Evolutionary conservation across 2,329 filamentous ascomycete genomes (phyloP).

Genomic region (Macrophomina phaseolina): DNA sequence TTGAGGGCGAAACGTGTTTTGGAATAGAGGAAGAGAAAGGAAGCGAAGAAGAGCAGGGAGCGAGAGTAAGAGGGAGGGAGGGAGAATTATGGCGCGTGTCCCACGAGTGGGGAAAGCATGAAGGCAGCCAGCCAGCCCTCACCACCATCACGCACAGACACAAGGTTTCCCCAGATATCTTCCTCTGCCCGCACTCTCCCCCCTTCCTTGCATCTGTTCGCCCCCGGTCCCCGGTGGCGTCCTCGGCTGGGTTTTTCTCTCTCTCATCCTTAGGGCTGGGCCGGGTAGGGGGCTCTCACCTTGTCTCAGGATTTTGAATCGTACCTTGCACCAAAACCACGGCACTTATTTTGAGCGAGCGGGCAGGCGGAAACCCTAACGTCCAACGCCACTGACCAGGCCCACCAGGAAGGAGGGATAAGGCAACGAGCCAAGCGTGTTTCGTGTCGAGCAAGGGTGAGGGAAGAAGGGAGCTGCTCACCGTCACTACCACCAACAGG

Average conservation of each 20-base stretch:
- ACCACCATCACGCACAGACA: no score
- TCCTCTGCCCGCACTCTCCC: not conserved
- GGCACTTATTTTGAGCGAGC: not conserved
- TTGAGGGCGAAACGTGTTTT: not conserved
- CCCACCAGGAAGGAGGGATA: no score
- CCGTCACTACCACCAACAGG: not conserved
- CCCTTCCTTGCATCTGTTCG: not conserved
- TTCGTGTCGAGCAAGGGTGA: not conserved
- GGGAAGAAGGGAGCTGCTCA: not conserved
- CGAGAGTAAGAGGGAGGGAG: not conserved
- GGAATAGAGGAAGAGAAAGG: not conserved
- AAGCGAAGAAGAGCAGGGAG: not conserved
- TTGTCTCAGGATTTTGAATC: conserved; percentile 13
- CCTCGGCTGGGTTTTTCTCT: no score
- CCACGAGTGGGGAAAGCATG: no score
- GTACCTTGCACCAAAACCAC: not conserved
- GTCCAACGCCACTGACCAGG: no score
- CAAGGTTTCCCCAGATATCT: conserved; percentile 9
- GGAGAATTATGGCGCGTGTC: no score
- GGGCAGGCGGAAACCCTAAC: not conserved
- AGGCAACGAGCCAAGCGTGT: not conserved
- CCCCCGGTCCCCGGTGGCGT: not conserved
- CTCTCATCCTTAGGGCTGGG: no score
- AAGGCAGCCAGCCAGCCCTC: no score
- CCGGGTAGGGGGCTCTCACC: not conserved